Base-by-base conservation (phyloP, 192 early-diverging fungal species). In the Lobosporangium transversale region DNA sequence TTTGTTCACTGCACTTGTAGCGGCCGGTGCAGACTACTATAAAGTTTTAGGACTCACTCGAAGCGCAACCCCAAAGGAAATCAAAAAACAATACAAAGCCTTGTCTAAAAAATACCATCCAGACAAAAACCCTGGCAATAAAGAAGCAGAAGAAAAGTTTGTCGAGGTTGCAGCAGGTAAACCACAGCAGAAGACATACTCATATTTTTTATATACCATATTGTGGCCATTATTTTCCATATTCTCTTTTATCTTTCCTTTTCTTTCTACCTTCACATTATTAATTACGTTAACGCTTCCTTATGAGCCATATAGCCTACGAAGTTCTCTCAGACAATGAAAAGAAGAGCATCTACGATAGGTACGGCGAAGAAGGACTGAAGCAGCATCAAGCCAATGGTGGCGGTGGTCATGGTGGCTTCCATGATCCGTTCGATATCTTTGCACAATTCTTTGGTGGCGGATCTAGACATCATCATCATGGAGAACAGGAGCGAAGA, bases 401-500 rank as follows among this genome's bases (percentile, higher is more conserved):
- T 11, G 81, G 84, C 35, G 86, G 86, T 30, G n/a, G n/a, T n/a
- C 83, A 83, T 6, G 69, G 83, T n/a, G 83, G 87, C 30, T 94
- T 94, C 87, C 94, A 96, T 61, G 92, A 98, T 74, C 97, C 98
- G 15, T 98, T 98, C 79, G 98, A 99, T 80, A 97, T 99, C 44
- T 99, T 99, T 80, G 86, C 90, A 4, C 94, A 97, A 83, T 95
- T 90, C 81, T 91, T 92, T 86, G 89, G 89, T 51, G 90, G 88
- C 37, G 63, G 61, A 36, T 74, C 80, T 0, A 58, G 70, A 10
- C 58, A 49, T 24, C 58, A 53, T 31, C 66, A 68, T 23, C 62
- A 75, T 37, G 58, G 49, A 43, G 79, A 82, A 2, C 87, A 89
- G 63, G 95, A 97, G 83, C 76, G 88, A n/a, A 91, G 88, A 62